Base-by-base conservation (phyloP, 2,329 filamentous ascomycete species). In the Apiospora hydei region DNA sequence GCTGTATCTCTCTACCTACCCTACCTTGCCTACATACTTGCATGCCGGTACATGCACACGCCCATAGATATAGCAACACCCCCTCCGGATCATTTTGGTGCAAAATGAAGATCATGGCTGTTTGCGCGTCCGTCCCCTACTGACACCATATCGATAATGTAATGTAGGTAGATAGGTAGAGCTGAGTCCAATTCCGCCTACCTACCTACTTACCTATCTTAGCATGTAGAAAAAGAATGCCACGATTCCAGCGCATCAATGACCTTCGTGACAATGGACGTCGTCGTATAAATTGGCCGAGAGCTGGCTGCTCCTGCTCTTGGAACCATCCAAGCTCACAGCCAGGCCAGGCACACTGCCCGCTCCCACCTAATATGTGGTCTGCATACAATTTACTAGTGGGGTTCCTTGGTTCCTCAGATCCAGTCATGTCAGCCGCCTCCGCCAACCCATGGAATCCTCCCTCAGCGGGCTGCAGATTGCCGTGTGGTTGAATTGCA, bases 401-500 rank as follows among this genome's bases (percentile, higher is more conserved):
- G 57, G 57, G 57, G 34, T 41, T 11, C 34, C 30, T 64, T 34
- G 57, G 34, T 41, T 11, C 34, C 30, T 64, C 57, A 61, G 53
- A 61, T 61, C 53, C 53, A 38, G 53, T 38, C 53, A 61, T 34
- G 47, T 16, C 21, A 38, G 30, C 57, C 57, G 21, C 30, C 57
- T 41, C 57, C 18, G 57, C 57, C 57, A 64, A 34, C 57, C 57
- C 30, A 64, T 21, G 57, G 38, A 64, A 21, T 16, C 57, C 57
- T 41, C 57, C 34, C 57, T 41, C 30, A 64, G 41, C 57, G 18
- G 34, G 57, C 57, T 64, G 57, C 57, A 64, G 57, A 64, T 64
- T 38, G 57, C 57, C 30, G 57, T 18, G 26, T 34, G 57, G 30
- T 64, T 21, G 57, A 21, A 41, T 24, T 64, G 57, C 41, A 24